phyloP scores from a whole-genome alignment of 73 alveolate species.

The Symbiodinium pilosum region DNA sequence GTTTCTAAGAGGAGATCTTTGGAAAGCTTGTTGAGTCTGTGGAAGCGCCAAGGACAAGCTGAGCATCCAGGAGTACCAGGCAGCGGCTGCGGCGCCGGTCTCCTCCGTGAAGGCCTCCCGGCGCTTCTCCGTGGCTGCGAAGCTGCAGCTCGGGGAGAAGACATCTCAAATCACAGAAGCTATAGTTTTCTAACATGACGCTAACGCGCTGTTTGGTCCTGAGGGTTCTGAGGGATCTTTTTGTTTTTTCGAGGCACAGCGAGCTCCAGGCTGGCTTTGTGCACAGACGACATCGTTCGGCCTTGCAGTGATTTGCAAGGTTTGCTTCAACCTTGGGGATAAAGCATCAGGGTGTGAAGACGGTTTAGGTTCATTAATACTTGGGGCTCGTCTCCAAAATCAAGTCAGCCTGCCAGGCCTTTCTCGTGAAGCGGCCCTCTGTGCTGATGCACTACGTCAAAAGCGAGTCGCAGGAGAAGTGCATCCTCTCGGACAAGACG shows the following conservation, averaged over 20 bases:
- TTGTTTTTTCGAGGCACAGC: not conserved
- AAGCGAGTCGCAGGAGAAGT: slow-evolving; percentile 4
- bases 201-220: not conserved
- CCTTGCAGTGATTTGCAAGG: no score
- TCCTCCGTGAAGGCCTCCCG: not conserved
- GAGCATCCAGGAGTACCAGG: not conserved
- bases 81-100: not conserved
- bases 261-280: not conserved
- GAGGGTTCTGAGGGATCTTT: no score
- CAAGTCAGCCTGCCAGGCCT: no score
- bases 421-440: slow-evolving; percentile 8
- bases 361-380: no score
- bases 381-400: no score
- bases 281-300: no score
- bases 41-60: not conserved
- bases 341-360: no score
- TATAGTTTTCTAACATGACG: not conserved
- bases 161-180: not conserved
- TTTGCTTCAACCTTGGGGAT: no score
- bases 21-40: no score
- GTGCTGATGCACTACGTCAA: not conserved
- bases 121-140: not conserved
- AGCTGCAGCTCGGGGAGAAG: not conserved
- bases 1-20: not conserved
- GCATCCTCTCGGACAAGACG: not conserved